phyloP scores from a whole-genome alignment of 768 basidiomycete species.

The Megacollybia marginata region DNA sequence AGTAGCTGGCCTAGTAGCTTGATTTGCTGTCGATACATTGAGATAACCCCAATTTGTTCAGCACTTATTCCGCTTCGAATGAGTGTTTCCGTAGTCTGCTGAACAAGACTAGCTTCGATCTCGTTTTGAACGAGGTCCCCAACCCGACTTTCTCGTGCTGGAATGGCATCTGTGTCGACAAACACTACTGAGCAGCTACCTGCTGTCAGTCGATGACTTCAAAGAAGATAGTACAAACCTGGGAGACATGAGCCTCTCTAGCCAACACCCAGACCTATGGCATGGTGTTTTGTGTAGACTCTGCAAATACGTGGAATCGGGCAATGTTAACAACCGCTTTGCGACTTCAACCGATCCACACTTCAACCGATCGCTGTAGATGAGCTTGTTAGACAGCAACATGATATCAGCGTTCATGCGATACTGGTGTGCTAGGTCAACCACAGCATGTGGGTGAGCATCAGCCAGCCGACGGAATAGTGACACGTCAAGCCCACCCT shows the following conservation, averaged over 20 bases:
- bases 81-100: conserved; percentile 63
- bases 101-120: conserved; percentile 63
- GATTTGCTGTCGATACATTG: conserved; percentile 92
- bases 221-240: conserved; percentile 36
- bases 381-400: conserved; percentile 79
- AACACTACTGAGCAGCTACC: conserved; percentile 81
- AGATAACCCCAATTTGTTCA: conserved; percentile 79
- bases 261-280: conserved; percentile 53
- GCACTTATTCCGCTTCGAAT: conserved; percentile 55
- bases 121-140: conserved; percentile 91
- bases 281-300: conserved; percentile 36
- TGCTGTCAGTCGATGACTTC: neutral
- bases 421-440: conserved; percentile 85
- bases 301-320: conserved; percentile 34
- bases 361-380: conserved; percentile 69
- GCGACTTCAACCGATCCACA: conserved; percentile 78
- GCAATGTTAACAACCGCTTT: conserved; percentile 46
- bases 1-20: conserved; percentile 75
- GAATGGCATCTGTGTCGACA: conserved; percentile 83
- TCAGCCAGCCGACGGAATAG: conserved; percentile 86
- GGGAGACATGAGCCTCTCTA: conserved; percentile 54
- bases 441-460: conserved; percentile 78
- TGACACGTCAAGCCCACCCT: conserved; percentile 83
- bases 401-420: conserved; percentile 98
- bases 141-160: conserved; percentile 72